A percentile compares a stretch with the other conserved stretches of the same genome.
Evolutionary conservation across 108 stramenopile genomes (phyloP).

Genomic region (Skeletonema potamos): DNA sequence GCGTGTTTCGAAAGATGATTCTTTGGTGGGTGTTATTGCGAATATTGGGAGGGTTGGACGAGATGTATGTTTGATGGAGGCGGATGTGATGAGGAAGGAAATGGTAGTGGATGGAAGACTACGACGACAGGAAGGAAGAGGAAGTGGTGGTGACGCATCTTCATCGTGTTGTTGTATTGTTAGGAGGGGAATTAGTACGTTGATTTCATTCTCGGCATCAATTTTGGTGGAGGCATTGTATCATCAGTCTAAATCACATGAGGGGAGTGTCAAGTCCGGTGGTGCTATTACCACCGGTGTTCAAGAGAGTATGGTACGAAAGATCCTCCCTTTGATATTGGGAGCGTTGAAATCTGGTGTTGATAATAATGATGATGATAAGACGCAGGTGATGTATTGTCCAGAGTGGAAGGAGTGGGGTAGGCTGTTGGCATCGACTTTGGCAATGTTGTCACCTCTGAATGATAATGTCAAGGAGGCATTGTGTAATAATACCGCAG

Average conservation of each 20-base stretch:
- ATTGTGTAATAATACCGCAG: slow-evolving; percentile 37
- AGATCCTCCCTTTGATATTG: slow-evolving; percentile 43
- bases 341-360: slow-evolving; percentile 37
- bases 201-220: slow-evolving; percentile 67
- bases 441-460: slow-evolving; percentile 24
- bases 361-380: not conserved
- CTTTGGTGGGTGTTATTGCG: slow-evolving; percentile 32
- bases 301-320: slow-evolving; percentile 44
- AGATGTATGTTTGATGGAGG: slow-evolving; percentile 23
- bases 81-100: not conserved
- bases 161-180: too few relatives aligned
- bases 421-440: slow-evolving; percentile 25
- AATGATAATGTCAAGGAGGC: slow-evolving; percentile 24
- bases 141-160: not conserved
- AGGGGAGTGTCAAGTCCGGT: slow-evolving; percentile 13
- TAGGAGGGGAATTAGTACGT: slow-evolving; percentile 34
- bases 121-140: slow-evolving; percentile 2
- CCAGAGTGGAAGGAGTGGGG: slow-evolving; percentile 49
- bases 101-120: not conserved
- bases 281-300: slow-evolving; percentile 21
- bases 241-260: slow-evolving; percentile 25
- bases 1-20: slow-evolving; percentile 52
- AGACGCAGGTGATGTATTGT: not conserved
- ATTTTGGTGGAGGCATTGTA: slow-evolving; percentile 68
- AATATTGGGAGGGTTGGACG: slow-evolving; percentile 37